phyloP scores from a whole-genome alignment of 2,329 filamentous ascomycete genomes.

The Colletotrichum sp. region DNA sequence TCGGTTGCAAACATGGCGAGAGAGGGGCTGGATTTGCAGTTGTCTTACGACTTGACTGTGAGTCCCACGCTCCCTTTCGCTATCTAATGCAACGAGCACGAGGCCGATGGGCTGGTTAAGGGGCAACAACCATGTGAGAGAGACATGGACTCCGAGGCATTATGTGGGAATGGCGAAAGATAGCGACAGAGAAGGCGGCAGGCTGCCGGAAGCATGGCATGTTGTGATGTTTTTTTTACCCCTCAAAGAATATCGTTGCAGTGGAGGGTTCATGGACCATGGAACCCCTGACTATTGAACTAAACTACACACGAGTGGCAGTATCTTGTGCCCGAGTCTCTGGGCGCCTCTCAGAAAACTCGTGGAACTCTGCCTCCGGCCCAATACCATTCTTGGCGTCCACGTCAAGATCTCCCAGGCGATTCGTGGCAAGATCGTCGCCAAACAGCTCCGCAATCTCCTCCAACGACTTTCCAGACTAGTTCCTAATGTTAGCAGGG shows the following conservation, averaged over 20 bases:
- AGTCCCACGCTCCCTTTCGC: background rate
- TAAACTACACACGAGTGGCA: background rate
- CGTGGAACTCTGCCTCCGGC: background rate
- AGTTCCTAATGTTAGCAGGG: background rate
- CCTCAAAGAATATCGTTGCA: background rate
- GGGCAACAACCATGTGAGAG: background rate
- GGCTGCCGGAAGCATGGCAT: background rate
- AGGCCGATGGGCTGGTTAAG: background rate
- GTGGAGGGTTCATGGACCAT: background rate
- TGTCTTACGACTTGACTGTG: background rate
- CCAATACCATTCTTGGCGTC: slow-evolving; percentile 3
- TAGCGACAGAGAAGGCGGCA: background rate
- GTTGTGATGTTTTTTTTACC: background rate
- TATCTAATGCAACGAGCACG: background rate
- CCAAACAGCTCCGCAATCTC: slow-evolving; percentile 31
- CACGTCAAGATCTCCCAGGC: slow-evolving; percentile 8
- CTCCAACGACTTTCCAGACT: slow-evolving; percentile 24
- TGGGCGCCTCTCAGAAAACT: background rate
- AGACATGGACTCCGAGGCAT: background rate
- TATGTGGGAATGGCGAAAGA: background rate
- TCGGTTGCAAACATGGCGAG: background rate
- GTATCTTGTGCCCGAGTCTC: background rate
- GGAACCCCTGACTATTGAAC: background rate
- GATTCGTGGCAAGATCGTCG: slow-evolving; percentile 12
- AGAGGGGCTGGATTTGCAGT: accelerated